A percentile compares a stretch with the other conserved stretches of the same genome.
phyloP scores from a whole-genome alignment of 2,329 filamentous ascomycete genomes.

The Aspergillus pseudoterreus region DNA sequence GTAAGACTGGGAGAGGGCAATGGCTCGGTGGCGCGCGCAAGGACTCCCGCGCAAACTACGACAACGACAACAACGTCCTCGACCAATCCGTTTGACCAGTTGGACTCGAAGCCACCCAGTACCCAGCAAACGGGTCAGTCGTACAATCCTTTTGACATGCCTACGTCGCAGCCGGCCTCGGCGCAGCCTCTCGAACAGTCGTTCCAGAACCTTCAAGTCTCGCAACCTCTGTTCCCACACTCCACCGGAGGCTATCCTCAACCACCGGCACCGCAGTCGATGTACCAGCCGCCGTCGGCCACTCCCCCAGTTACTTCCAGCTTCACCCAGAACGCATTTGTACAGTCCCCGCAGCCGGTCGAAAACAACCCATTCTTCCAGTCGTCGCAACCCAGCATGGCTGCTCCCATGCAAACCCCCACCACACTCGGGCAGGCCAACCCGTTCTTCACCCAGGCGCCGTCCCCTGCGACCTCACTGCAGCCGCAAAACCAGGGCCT shows the following conservation, averaged over 20 bases:
- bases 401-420: conserved; percentile 22
- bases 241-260: conserved; percentile 62
- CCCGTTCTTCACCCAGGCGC: conserved; percentile 32
- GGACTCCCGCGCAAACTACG: conserved; percentile 48
- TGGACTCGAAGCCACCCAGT: conserved; percentile 34
- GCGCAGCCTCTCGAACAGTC: conserved; percentile 57
- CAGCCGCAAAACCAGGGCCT: conserved; percentile 20
- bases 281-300: conserved; percentile 37
- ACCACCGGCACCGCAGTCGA: conserved; percentile 39
- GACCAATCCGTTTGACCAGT: conserved; percentile 66
- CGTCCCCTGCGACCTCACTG: conserved; percentile 19
- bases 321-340: conserved; percentile 32
- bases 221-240: conserved; percentile 69
- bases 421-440: conserved; percentile 25
- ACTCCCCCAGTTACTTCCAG: conserved; percentile 40
- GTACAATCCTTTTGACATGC: conserved; percentile 67
- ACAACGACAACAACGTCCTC: conserved; percentile 34
- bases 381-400: conserved; percentile 23
- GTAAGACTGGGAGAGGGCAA: conserved; percentile 70
- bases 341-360: conserved; percentile 32
- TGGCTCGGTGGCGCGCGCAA: conserved; percentile 49
- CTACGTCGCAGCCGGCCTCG: conserved; percentile 23
- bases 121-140: conserved; percentile 32
- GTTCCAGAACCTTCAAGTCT: conserved; percentile 72
- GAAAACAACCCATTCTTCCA: conserved; percentile 46